A percentile compares a stretch with the other conserved stretches of the same genome.
These are phyloP conservation scores for Uronychia binucleata DNA, from an alignment of 73 alveolate species.

Conservation along the genomic window DNA sequence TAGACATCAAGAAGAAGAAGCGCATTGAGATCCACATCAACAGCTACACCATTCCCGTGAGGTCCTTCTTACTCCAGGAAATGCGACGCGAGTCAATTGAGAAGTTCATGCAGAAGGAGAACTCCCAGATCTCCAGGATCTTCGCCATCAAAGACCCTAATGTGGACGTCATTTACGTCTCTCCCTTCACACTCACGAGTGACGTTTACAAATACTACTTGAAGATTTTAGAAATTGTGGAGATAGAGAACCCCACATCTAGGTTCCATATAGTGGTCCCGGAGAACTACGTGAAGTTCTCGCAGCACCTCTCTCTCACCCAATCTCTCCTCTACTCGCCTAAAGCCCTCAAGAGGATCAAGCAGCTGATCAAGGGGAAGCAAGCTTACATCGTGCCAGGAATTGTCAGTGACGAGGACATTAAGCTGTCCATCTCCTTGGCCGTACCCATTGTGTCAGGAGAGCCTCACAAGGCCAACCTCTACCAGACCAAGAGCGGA, in stretches of 20 bases:
- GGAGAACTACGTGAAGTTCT: slow-evolving; percentile 66
- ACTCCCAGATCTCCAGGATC: slow-evolving; percentile 67
- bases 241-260: slow-evolving; percentile 58
- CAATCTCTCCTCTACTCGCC: slow-evolving; percentile 68
- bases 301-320: slow-evolving; percentile 50
- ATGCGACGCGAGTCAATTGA: slow-evolving; percentile 86
- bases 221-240: slow-evolving; percentile 63
- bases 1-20: slow-evolving; percentile 47
- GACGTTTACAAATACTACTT: slow-evolving; percentile 69
- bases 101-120: slow-evolving; percentile 84
- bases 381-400: slow-evolving; percentile 72
- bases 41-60: slow-evolving; percentile 16
- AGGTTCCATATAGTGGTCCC: slow-evolving; percentile 72
- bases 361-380: slow-evolving; percentile 51
- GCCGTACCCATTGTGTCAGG: slow-evolving; percentile 68
- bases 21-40: slow-evolving; percentile 74
- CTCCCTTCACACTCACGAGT: slow-evolving; percentile 64
- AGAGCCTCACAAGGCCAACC: slow-evolving; percentile 51
- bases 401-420: slow-evolving; percentile 49
- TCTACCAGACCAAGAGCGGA: slow-evolving; percentile 62
- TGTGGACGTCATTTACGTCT: slow-evolving; percentile 70
- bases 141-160: slow-evolving; percentile 67
- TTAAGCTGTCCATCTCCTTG: slow-evolving; percentile 57
- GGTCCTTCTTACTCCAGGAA: slow-evolving; percentile 40
- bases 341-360: slow-evolving; percentile 63